Evolutionary conservation across 495 filamentous ascomycete species (phyloP).

Genomic region (Amphirosellinia nigrospora): DNA sequence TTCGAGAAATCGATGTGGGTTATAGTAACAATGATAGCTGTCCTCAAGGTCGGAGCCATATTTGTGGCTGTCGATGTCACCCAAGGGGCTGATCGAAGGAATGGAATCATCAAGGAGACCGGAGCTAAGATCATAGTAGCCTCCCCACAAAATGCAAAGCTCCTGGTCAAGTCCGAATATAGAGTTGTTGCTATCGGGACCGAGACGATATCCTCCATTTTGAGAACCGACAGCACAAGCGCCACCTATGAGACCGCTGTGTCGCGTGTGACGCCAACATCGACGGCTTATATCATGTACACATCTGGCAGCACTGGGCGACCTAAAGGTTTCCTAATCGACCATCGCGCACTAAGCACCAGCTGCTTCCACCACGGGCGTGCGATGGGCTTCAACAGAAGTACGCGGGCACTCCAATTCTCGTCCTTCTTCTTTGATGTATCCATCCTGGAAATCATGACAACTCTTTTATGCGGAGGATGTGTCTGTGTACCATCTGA

Average conservation of each 20-base stretch:
- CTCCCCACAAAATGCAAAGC: not conserved
- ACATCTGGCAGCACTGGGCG: constrained; percentile 50
- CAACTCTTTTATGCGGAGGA: constrained; percentile 65
- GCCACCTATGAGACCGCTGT: not conserved
- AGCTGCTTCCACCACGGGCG: not conserved
- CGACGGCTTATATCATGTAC: constrained; percentile 37
- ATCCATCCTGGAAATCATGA: constrained; percentile 60
- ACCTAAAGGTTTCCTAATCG: constrained; percentile 51
- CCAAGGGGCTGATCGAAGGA: not conserved
- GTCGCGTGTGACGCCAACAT: too few relatives aligned
- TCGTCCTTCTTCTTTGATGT: constrained; percentile 66
- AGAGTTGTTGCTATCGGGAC: not conserved
- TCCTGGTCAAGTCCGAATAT: not conserved
- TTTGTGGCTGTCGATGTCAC: not conserved
- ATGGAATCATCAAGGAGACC: not conserved
- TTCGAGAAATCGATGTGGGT: not conserved
- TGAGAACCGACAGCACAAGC: not conserved
- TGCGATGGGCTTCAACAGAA: not conserved
- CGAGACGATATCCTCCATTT: not conserved
- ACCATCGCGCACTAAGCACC: constrained; percentile 28
- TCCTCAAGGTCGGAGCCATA: not conserved
- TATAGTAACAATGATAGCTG: not conserved
- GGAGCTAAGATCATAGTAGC: not conserved
- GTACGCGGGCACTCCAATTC: constrained; percentile 61
- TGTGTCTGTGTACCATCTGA: constrained; percentile 66